Evolutionary conservation across 129 eudicot genomes (phyloP).

Genomic region (Centrapalus pauciflorus): DNA sequence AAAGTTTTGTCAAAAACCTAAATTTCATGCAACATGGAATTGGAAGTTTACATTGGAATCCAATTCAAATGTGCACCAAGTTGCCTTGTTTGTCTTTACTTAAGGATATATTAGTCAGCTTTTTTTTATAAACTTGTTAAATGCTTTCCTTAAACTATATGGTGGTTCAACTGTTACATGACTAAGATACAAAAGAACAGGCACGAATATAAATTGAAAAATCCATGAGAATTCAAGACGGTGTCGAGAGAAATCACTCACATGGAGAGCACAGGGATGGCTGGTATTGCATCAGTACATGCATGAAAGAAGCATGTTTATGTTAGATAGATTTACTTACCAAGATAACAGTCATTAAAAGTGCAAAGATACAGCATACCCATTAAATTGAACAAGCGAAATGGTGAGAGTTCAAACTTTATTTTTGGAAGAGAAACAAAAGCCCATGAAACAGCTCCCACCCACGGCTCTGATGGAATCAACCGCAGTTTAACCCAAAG

Average conservation of each 20-base stretch:
- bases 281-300: conserved; percentile 45
- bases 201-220: neutral
- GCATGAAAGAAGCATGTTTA: conserved; percentile 26
- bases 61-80: neutral
- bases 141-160: neutral
- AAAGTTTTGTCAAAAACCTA: conserved; percentile 95
- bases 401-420: conserved; percentile 79
- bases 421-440: conserved; percentile 98
- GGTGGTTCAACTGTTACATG: neutral
- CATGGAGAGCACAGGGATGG: conserved; percentile 94
- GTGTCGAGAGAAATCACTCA: conserved; percentile 41
- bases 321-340: neutral
- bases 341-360: conserved; percentile 1
- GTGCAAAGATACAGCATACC: conserved; percentile 41
- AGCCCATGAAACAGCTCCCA: conserved; percentile 95
- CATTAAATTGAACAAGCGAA: conserved; percentile 92
- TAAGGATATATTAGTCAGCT: neutral
- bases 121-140: neutral
- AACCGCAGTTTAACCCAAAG: conserved; percentile 91
- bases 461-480: conserved; percentile 93
- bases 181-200: neutral
- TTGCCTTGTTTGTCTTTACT: neutral
- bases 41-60: neutral
- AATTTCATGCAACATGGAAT: conserved; percentile 1
- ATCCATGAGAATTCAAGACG: neutral